Base-by-base conservation (phyloP, 148 eudicot genomes). In the Dysphania ambrosioides region DNA sequence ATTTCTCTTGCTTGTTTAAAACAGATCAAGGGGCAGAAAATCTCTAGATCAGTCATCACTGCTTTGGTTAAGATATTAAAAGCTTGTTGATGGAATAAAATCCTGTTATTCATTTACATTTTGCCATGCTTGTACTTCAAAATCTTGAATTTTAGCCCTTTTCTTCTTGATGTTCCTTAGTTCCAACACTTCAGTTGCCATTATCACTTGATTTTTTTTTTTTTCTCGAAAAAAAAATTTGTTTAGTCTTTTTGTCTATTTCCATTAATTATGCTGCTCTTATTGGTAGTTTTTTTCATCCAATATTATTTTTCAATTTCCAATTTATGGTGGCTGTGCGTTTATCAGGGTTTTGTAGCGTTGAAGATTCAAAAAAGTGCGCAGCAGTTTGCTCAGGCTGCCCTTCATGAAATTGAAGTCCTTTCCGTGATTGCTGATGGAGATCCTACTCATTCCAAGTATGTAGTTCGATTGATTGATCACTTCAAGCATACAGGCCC, bases 321-420 rank as follows among this genome's bases (percentile, higher is more conserved):
- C 16, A 47, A 36, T 62, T 15, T 21, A 31, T 75, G 64, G 26
- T 66, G 58, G 5, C 41, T 67, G 49, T 59, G 56, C 57, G 56
- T 59, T 74, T 71, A 57, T 59, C 74, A 95, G 98, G 77, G 51
- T 27, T 95, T 81, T 59, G 96, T 95, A 68, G 98, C 96, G 70
- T 83, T 95, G 80, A 95, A 95, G 83, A 95, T 95, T 77, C 98
- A 95, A 83, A 95, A 92, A 86, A 95, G 98, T 86, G 93, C 96
- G 13, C 92, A 92, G 31, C 94, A 92, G 72, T 95, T 95, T 73
- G 96, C 92, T 69, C 89, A 95, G 82, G 92, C 99, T 78, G 97
- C 97, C 49, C 75, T 89, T 67, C 99, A 95, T 80, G 99, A 95
- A 85, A 90, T 92, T 30, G 97, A 92, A 77, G 77, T 95, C 75